Base-by-base conservation (phyloP, 495 filamentous ascomycete genomes). In the Thozetella sp. region DNA sequence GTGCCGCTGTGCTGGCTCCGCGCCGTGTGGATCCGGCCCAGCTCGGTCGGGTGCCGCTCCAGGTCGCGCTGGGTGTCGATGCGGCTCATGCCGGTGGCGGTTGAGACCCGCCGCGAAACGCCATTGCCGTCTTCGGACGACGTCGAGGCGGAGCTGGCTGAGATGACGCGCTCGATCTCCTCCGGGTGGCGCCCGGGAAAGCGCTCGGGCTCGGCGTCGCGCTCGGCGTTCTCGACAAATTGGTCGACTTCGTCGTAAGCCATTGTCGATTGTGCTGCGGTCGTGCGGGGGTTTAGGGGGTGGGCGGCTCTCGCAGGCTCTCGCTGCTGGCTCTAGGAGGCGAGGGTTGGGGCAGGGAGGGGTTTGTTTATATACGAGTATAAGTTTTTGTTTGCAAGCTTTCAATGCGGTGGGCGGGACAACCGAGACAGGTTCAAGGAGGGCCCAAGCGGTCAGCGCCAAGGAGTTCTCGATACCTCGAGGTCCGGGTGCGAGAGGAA, bases 21-120 rank as follows among this genome's bases (percentile, higher is more conserved):
- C 19, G 85, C 83, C 2, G 91, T 96, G 56, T 91, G 83, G 57
- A 93, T 93, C 11, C 92, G 84, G 64, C 86, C 88, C 20, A 96
- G 74, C 53, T 86, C 89, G 46, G 90, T 93, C n/a, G 80, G 82
- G 68, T 91, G 83, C 60, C 88, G 75, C 64, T 92, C 90, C n/a
- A 92, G 77, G 61, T 88, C 87, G 65, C 76, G 70, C 57, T 84
- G 80, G 9, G 90, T 93, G 26, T 83, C 79, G n/a, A 87, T 75
- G 43, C 85, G 79, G 57, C 80, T 83, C 73, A 91, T 79, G 66
- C 64, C 70, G 10, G 65, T 62, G 2, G 52, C 63, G 13, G 30
- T 43, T 15, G 52, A 61, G 65, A 26, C 1, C 22, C 50, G 57
- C 11, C 46, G 61, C 40, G 58, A 30, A 19, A 56, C 22, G 24